These are phyloP conservation scores for Phytophthora hybrid DNA, from an alignment of 352 stramenopile genomes.

Conservation along the genomic window DNA sequence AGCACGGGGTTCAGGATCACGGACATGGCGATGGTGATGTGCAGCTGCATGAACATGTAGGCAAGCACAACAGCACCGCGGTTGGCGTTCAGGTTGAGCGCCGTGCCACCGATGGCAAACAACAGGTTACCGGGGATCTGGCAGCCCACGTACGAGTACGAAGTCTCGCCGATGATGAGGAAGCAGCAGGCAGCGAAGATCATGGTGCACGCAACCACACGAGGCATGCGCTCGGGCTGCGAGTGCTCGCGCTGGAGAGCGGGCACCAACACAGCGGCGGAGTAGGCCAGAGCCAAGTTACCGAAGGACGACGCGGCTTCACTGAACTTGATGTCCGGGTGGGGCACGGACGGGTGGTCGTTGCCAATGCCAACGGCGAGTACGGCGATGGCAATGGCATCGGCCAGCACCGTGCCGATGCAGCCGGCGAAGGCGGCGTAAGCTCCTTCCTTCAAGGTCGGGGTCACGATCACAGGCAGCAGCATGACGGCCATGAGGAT, in stretches of 20 bases:
- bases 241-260: conserved; percentile 59
- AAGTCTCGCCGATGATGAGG: conserved; percentile 48
- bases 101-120: conserved; percentile 50
- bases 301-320: conserved; percentile 54
- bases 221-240: conserved; percentile 56
- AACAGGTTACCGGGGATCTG: conserved; percentile 63
- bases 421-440: conserved; percentile 50
- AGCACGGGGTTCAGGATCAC: conserved; percentile 57
- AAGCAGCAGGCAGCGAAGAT: conserved; percentile 52
- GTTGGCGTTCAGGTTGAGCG: conserved; percentile 47
- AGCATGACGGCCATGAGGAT: conserved; percentile 54
- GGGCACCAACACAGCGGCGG: conserved; percentile 53
- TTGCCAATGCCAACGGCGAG: conserved; percentile 45
- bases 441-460: conserved; percentile 59
- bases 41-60: conserved; percentile 61
- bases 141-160: conserved; percentile 52
- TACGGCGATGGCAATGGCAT: conserved; percentile 48
- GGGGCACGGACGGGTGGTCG: conserved; percentile 40
- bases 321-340: conserved; percentile 50
- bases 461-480: conserved; percentile 54
- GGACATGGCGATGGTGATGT: conserved; percentile 58
- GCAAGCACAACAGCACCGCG: conserved; percentile 48
- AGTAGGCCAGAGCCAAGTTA: conserved; percentile 60
- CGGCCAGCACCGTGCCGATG: conserved; percentile 53
- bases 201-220: conserved; percentile 51